phyloP scores from a whole-genome alignment of 2,329 filamentous ascomycete genomes.

The Daldinia eschscholtzii region DNA sequence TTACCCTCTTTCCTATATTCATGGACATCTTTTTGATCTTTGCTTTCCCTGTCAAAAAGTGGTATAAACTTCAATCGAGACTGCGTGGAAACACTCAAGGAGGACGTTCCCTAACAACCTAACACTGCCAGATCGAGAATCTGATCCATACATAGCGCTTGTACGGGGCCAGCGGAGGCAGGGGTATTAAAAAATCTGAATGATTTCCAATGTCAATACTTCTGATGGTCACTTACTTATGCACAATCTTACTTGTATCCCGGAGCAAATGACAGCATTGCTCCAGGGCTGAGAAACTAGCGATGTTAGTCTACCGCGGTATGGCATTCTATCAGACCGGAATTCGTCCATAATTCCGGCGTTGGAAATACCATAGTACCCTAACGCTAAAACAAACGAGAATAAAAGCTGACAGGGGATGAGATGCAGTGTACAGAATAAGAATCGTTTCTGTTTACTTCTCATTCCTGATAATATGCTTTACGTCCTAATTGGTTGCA shows the following conservation, averaged over 20 bases:
- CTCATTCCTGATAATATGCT: constrained; percentile 23
- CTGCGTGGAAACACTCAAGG: not conserved
- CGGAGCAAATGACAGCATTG: constrained; percentile 40
- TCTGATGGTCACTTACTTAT: not conserved
- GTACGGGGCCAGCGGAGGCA: constrained; percentile 20
- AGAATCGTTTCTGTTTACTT: constrained; percentile 19
- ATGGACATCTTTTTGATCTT: constrained; percentile 19
- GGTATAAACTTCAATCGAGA: constrained; percentile 14
- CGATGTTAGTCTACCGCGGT: constrained; percentile 3
- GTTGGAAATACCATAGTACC: not conserved
- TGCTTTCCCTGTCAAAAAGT: constrained; percentile 21
- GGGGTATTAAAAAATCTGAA: constrained; percentile 18
- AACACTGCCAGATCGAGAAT: constrained; percentile 34
- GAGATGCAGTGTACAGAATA: constrained; percentile 3
- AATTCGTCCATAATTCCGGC: constrained; percentile 9
- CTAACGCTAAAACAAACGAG: not conserved
- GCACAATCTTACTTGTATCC: constrained; percentile 3
- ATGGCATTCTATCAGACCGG: constrained; percentile 10
- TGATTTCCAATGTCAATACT: constrained; percentile 2
- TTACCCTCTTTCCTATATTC: constrained; percentile 15
- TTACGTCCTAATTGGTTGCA: constrained; percentile 20
- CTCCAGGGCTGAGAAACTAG: constrained; percentile 35
- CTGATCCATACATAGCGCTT: constrained; percentile 32
- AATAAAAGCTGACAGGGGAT: not conserved
- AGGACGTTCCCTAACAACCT: constrained; percentile 1